Evolutionary conservation across 352 stramenopile genomes (phyloP), one percentile per base, ranked within the genome.

Genomic region (Phytophthora litchii): DNA sequence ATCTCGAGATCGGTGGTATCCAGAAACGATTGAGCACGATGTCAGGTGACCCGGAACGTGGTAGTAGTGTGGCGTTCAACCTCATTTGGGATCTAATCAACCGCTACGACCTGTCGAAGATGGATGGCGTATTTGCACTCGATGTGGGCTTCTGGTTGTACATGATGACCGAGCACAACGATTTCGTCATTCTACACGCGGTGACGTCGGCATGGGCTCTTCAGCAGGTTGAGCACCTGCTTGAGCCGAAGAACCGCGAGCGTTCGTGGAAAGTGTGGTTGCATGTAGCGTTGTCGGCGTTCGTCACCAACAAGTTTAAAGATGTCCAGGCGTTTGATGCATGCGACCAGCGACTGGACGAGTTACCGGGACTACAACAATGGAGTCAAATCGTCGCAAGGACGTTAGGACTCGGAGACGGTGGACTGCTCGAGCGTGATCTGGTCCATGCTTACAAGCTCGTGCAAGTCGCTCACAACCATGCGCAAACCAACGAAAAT

Each of bases 391-490:
- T 86, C n/a, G 23, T 84, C 6, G 54, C 61, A 0, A 67, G 67
- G 17, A 74, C 74, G 4, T 48, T 86, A 36, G 63, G 44, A 2
- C 50, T 77, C 23, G 55, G 67, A 6, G 76, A 89, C 25, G 67
- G 71, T 60, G 64, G 64, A 0, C 17, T 70, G 25, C 27, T 64
- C 5, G 60, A 70, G 44, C 50, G 60, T 20, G 65, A 74, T 54
- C 46, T 74, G 25, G 65, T 64, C 17, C 79, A 89, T 37, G 65
- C 68, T 2, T 87, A 86, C 70, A 89, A 89, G 50, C 41, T 89
- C 11, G 76, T 89, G 37, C 79, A 86, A 53, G 74, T 86, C 27
- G 76, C 67, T 13, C 60, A 53, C 23, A 60, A 57, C 13, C 70
- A 84, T 40, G 45, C 64, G 9, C 19, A 52, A 45, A 63, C 47